Base-by-base conservation (phyloP, 202 grass and related monocot genomes). In the Panicum virgatum region DNA sequence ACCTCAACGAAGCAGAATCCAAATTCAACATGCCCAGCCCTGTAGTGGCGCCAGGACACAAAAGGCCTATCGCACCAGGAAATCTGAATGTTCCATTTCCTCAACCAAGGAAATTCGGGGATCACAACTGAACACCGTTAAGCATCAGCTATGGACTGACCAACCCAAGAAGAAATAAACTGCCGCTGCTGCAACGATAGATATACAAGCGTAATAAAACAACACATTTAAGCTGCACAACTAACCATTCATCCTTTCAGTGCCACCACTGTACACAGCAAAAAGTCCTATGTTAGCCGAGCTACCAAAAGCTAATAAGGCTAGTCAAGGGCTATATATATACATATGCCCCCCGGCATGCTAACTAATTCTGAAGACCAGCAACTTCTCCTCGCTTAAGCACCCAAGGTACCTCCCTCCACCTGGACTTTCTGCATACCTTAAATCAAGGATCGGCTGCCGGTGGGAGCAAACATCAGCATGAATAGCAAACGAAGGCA, bases 401-500 rank as follows among this genome's bases (percentile, higher is more conserved):
- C 88, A 91, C 13, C 94, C 90, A 6, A 93, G 88, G 76, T 85
- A 88, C 67, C 66, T 76, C 53, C n/a, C 81, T 76, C 86, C 86
- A 6, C 3, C 40, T 26, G 27, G 50, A 50, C 66, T 78, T 74
- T 64, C 69, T 8, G 82, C 79, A 15, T 79, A 93, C 86, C 79
- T 93, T 57, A 90, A 79, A 91, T 98, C 96, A 60, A 95, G 83
- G 83, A 98, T 77, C 0, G 90, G 87, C 16, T 91, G 51, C 29
- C 42, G 53, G 75, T 93, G 90, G 16, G 87, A 42, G 27, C 51
- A 85, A 23, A 98, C 80, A 52, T 66, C 72, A 25, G 65, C n/a
- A 66, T 77, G 67, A 15, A 54, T 32, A 40, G 8, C 62, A 66
- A 95, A 90, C 3, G 20, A 91, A 46, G 90, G 92, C 19, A 98